Percentiles rank a stretch among this genome's conserved stretches.
These are phyloP conservation scores for Spergularia marina DNA, from an alignment of 148 eudicot genomes.

Conservation along the genomic window DNA sequence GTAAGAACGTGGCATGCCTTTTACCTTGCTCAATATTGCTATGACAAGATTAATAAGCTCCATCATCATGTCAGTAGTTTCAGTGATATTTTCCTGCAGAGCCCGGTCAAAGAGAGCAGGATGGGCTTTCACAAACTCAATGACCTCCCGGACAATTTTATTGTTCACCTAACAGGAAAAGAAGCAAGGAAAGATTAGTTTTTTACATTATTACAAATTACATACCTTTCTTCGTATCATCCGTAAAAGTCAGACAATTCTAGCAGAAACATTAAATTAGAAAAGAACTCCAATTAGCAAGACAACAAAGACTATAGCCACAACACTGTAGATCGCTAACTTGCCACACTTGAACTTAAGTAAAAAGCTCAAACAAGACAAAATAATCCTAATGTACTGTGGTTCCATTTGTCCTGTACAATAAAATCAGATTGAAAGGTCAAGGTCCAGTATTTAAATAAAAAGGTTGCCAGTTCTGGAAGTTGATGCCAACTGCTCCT, in stretches of 20 bases:
- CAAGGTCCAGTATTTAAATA: background rate
- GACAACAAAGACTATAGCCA: background rate
- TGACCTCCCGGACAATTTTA: conserved; percentile 87
- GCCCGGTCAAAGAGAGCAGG: conserved; percentile 82
- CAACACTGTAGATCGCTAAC: background rate
- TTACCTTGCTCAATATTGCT: conserved; percentile 90
- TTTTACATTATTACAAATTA: background rate
- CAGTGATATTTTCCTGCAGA: conserved; percentile 66
- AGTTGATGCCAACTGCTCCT: background rate
- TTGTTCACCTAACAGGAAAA: conserved; percentile 67
- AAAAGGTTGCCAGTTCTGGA: background rate
- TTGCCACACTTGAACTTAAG: background rate
- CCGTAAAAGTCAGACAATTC: background rate
- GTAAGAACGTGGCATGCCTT: background rate
- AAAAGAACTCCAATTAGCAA: background rate
- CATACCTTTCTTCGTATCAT: background rate
- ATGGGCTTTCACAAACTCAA: conserved; percentile 79
- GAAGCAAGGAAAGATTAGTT: background rate
- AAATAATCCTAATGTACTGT: background rate
- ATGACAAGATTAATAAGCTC: conserved; percentile 85
- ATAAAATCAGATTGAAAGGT: background rate
- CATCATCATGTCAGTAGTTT: conserved; percentile 61
- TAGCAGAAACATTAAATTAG: background rate
- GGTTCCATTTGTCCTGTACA: background rate
- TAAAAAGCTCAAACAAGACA: background rate